These are phyloP conservation scores for Penicillium crustosum DNA, from an alignment of 2,329 filamentous ascomycete genomes.

Conservation along the genomic window DNA sequence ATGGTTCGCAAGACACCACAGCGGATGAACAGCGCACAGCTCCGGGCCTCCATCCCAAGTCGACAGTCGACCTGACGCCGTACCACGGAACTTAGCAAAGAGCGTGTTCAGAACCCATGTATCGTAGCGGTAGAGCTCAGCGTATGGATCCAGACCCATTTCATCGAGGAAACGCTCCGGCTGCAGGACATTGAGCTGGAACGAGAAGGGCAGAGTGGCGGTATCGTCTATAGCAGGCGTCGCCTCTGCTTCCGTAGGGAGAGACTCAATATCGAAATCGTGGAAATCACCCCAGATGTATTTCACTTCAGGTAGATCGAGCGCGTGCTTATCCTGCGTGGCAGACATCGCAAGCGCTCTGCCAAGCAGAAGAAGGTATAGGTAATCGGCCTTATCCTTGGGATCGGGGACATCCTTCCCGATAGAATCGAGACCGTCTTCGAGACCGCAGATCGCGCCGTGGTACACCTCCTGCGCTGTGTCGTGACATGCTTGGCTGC, in stretches of 20 bases:
- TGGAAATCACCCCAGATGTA: constrained; percentile 67
- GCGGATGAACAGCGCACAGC: constrained; percentile 86
- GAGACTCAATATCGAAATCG: constrained; percentile 26
- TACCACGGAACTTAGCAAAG: constrained; percentile 89
- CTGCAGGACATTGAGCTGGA: constrained; percentile 58
- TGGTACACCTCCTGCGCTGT: constrained; percentile 59
- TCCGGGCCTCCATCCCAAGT: constrained; percentile 78
- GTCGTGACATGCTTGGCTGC: constrained; percentile 56
- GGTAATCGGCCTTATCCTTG: constrained; percentile 58
- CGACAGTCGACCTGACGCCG: constrained; percentile 80
- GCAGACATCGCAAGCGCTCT: constrained; percentile 62
- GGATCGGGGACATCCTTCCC: constrained; percentile 57
- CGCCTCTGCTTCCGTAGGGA: background rate
- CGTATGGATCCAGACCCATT: constrained; percentile 63
- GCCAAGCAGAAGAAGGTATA: constrained; percentile 61
- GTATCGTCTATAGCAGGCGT: constrained; percentile 28
- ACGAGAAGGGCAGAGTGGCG: constrained; percentile 59
- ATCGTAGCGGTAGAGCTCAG: constrained; percentile 43
- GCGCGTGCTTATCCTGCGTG: constrained; percentile 58
- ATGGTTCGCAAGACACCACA: constrained; percentile 97
- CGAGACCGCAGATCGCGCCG: constrained; percentile 56
- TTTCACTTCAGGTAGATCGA: constrained; percentile 60
- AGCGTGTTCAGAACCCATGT: constrained; percentile 78
- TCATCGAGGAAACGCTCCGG: constrained; percentile 63
- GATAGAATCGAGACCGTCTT: constrained; percentile 55